Base-by-base conservation (phyloP, 1,284 basidiomycete species). In the Trichosporon sp. region DNA sequence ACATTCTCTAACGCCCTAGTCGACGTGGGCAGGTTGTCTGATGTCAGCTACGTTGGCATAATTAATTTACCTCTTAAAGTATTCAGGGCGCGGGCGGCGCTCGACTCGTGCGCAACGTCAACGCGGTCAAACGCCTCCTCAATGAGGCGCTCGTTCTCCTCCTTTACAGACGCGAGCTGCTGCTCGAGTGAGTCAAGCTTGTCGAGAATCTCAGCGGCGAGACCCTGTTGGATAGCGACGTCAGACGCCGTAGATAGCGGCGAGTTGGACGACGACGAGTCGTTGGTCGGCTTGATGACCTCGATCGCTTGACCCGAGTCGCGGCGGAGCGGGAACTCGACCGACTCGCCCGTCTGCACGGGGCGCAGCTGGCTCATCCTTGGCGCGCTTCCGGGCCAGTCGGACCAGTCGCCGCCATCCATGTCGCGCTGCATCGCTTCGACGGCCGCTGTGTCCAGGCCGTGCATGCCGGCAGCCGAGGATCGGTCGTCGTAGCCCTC, bases 251-350 rank as follows among this genome's bases (percentile, higher is more conserved):
- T 35, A 4, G 59, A 63, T 16, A 63, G 10, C 4, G 59, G 59
- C 59, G 59, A 63, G 59, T 63, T 35, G 4, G 31, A 35, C 12
- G 32, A 35, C 4, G 59, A 63, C 4, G 59, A 19, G 21, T 32
- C 40, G 7, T 26, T 26, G 21, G 65, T 26, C 21, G 65, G 40
- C 65, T 43, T 26, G 12, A 66, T 66, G 40, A 66, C 40, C 65
- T 46, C 65, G 32, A 63, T 63, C 31, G 59, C 59, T 16, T 63
- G 59, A 1, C 59, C 59, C 12, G 59, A 19, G 11, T 37, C 32
- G 14, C 35, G 38, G 21, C 73, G 70, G 54, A 74, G 19, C 16
- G 73, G 73, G 67, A 74, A 74, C 69, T 74, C 73, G n/a, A 65
- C 70, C 3, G 70, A 74, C n/a, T 70, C 67, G 4, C 68, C 56